These are phyloP conservation scores for Blastobotrys indianensis DNA, from an alignment of 1,139 yeast species.

Conservation along the genomic window DNA sequence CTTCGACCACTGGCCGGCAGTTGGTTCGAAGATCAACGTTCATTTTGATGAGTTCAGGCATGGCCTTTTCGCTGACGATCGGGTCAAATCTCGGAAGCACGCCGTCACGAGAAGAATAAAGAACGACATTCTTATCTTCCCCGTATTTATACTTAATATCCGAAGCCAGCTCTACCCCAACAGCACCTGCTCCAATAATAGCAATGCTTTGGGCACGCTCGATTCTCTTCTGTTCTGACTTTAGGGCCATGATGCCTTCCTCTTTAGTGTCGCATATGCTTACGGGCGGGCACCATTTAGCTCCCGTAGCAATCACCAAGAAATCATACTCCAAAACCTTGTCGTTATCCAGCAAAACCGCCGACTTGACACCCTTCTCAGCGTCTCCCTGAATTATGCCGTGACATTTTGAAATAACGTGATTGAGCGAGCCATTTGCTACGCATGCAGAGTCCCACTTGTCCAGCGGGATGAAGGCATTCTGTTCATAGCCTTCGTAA, in stretches of 20 bases:
- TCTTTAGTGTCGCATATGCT: constrained; percentile 35
- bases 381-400: constrained; percentile 5
- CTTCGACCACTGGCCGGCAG: constrained; percentile 11
- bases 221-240: constrained; percentile 12
- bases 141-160: constrained; percentile 23
- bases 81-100: constrained; percentile 16
- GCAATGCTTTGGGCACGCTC: constrained; percentile 19
- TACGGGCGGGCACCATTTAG: constrained; percentile 53
- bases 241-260: constrained; percentile 12
- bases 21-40: constrained; percentile 16
- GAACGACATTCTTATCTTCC: constrained; percentile 17
- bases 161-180: constrained; percentile 25
- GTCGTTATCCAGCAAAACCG: constrained; percentile 4
- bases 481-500: constrained; percentile 16
- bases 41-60: constrained; percentile 12
- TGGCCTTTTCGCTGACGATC: constrained; percentile 15
- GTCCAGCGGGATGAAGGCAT: constrained; percentile 17
- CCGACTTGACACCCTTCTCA: neutral
- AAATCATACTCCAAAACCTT: constrained; percentile 53
- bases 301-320: constrained; percentile 79
- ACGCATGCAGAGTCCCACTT: constrained; percentile 6
- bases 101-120: constrained; percentile 16
- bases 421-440: constrained; percentile 13
- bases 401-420: constrained; percentile 5
- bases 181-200: constrained; percentile 26